phyloP scores from a whole-genome alignment of 768 basidiomycete species.

The Ephemerocybe angulata region DNA sequence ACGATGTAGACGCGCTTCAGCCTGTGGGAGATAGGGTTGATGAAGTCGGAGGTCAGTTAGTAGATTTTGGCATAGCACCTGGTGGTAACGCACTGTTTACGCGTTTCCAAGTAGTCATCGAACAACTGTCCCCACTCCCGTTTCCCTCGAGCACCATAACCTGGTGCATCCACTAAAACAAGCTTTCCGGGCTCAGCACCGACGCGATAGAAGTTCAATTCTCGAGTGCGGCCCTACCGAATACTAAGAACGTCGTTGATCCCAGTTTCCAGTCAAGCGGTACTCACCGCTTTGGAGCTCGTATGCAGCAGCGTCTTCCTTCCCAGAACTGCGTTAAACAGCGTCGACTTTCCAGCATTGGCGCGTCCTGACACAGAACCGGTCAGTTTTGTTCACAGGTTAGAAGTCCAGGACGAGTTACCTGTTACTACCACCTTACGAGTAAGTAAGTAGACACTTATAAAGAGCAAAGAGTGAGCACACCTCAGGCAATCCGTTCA shows the following conservation, averaged over 20 bases:
- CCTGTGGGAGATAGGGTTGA: constrained; percentile 31
- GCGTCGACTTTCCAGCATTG: constrained; percentile 72
- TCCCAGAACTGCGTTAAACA: constrained; percentile 66
- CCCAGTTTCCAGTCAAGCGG: background rate
- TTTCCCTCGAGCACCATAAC: constrained; percentile 72
- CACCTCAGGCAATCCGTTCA: constrained; percentile 44
- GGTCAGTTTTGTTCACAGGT: background rate
- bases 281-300: constrained; percentile 66
- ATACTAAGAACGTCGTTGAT: no score
- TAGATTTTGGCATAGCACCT: constrained; percentile 11
- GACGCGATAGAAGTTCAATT: constrained; percentile 71
- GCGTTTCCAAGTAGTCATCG: constrained; percentile 56
- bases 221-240: constrained; percentile 63
- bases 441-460: constrained; percentile 1
- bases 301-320: constrained; percentile 54
- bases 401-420: constrained; percentile 13
- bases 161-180: constrained; percentile 75
- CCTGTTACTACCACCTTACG: constrained; percentile 45
- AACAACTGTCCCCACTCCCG: constrained; percentile 74
- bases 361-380: constrained; percentile 53
- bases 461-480: background rate
- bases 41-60: constrained; percentile 6
- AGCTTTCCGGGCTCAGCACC: constrained; percentile 55
- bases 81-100: constrained; percentile 65
- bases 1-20: constrained; percentile 68